Evolutionary conservation across 108 stramenopile genomes (phyloP).

Genomic region (Pseudonitzschia delicatissima): DNA sequence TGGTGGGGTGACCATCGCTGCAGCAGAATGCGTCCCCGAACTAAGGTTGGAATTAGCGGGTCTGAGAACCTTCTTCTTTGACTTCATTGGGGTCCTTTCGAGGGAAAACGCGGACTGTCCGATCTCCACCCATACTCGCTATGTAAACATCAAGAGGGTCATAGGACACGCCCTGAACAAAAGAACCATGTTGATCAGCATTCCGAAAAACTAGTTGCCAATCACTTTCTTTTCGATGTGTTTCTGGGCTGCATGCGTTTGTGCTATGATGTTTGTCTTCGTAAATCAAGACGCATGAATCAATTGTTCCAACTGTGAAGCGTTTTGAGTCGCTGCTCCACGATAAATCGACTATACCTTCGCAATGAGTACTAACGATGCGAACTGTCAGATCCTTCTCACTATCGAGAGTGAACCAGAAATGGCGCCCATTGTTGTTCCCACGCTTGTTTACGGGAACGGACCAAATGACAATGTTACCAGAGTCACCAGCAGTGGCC

Average conservation of each 20-base stretch:
- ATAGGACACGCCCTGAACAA: slow-evolving; percentile 84
- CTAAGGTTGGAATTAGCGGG: slow-evolving; percentile 28
- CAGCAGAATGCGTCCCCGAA: not conserved
- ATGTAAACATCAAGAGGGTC: slow-evolving; percentile 86
- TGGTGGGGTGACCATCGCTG: slow-evolving; percentile 15
- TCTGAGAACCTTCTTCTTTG: slow-evolving; percentile 40
- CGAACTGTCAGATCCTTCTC: slow-evolving; percentile 65
- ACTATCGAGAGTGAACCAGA: slow-evolving; percentile 36
- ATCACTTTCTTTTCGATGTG: slow-evolving; percentile 30
- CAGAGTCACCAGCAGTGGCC: slow-evolving; percentile 86
- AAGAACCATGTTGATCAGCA: slow-evolving; percentile 68
- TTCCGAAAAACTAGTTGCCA: slow-evolving; percentile 68
- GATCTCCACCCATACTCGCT: slow-evolving; percentile 85
- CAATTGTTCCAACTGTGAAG: slow-evolving; percentile 70
- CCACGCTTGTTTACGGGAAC: slow-evolving; percentile 57
- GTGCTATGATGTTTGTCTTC: slow-evolving; percentile 37
- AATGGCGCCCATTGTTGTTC: slow-evolving; percentile 43
- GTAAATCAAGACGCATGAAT: slow-evolving; percentile 52
- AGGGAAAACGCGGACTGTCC: slow-evolving; percentile 74
- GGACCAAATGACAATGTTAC: slow-evolving; percentile 64
- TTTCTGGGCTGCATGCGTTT: slow-evolving; percentile 23
- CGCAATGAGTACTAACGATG: slow-evolving; percentile 51
- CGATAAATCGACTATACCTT: slow-evolving; percentile 72
- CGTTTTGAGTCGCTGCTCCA: slow-evolving; percentile 76
- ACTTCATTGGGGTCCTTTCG: slow-evolving; percentile 52